Evolutionary conservation across 2,329 filamentous ascomycete species (phyloP).

Genomic region (Exophiala bonariae): DNA sequence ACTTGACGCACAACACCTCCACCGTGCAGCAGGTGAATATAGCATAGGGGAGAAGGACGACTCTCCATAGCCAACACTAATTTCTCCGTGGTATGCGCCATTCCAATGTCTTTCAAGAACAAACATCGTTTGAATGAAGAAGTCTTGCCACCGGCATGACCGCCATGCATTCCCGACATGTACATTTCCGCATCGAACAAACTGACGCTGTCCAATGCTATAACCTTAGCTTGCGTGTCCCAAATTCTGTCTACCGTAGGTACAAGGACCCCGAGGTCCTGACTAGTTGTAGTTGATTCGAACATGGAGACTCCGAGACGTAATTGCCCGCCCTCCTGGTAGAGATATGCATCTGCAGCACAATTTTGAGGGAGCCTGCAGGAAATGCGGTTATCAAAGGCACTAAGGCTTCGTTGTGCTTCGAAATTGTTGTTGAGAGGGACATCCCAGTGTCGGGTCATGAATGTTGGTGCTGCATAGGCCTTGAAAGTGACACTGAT

Average conservation of each 20-base stretch:
- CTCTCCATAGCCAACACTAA: constrained; percentile 49
- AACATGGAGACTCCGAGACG: constrained; percentile 55
- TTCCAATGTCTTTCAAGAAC: constrained; percentile 55
- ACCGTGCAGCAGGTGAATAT: constrained; percentile 64
- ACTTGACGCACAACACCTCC: constrained; percentile 54
- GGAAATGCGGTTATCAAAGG: constrained; percentile 44
- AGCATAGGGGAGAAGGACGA: constrained; percentile 57
- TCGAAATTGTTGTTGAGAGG: constrained; percentile 35
- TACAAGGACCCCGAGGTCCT: too few relatives aligned
- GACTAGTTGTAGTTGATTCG: constrained; percentile 38
- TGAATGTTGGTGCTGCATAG: constrained; percentile 43
- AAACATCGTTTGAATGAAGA: constrained; percentile 66
- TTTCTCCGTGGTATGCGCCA: constrained; percentile 31
- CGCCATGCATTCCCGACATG: constrained; percentile 60
- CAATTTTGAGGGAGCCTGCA: constrained; percentile 40
- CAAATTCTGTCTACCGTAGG: too few relatives aligned
- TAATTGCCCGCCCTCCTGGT: constrained; percentile 46
- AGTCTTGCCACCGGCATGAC: constrained; percentile 59
- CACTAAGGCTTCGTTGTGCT: constrained; percentile 36
- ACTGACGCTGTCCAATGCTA: constrained; percentile 51
- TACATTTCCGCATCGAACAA: constrained; percentile 64
- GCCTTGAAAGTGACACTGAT: constrained; percentile 47
- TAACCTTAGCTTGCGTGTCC: too few relatives aligned
- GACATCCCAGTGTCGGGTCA: constrained; percentile 43
- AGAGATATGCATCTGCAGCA: constrained; percentile 60